These are phyloP conservation scores for Nicotiana paniculata DNA, from an alignment of 257 asterid genomes.

Conservation along the genomic window DNA sequence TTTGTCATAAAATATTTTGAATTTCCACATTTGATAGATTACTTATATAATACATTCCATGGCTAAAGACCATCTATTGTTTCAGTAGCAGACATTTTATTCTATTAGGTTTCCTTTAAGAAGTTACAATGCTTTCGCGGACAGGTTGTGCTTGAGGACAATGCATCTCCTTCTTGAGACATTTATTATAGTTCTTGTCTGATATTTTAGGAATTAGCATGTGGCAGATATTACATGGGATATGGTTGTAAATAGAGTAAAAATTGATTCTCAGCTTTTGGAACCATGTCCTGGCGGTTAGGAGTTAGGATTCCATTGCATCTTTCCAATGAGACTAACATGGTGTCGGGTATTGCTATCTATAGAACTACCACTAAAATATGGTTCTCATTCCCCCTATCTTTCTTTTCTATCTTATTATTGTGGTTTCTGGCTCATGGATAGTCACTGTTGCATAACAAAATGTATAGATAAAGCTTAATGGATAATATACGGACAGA, in stretches of 20 bases:
- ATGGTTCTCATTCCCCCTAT: background rate
- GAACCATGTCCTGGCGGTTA: background rate
- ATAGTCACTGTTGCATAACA: background rate
- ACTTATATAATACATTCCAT: background rate
- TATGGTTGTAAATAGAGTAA: background rate
- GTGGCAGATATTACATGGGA: background rate
- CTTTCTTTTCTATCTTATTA: background rate
- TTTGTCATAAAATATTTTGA: constrained; percentile 7
- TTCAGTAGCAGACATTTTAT: background rate
- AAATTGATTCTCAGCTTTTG: background rate
- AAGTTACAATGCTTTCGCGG: background rate
- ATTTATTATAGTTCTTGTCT: background rate
- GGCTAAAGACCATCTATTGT: background rate
- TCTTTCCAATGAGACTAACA: background rate
- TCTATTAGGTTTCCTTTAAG: background rate
- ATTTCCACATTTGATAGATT: background rate
- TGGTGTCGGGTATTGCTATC: background rate
- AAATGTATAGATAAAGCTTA: background rate
- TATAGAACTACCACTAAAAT: background rate
- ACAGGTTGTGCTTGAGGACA: background rate
- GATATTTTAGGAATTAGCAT: background rate
- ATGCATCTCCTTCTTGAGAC: background rate
- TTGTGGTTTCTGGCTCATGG: background rate
- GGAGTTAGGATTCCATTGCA: background rate
- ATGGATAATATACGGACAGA: background rate